Percentiles rank a stretch among this genome's conserved stretches.
These are phyloP conservation scores for Sugiyamaella xylanicola DNA, from an alignment of 1,139 yeast species.

Conservation along the genomic window DNA sequence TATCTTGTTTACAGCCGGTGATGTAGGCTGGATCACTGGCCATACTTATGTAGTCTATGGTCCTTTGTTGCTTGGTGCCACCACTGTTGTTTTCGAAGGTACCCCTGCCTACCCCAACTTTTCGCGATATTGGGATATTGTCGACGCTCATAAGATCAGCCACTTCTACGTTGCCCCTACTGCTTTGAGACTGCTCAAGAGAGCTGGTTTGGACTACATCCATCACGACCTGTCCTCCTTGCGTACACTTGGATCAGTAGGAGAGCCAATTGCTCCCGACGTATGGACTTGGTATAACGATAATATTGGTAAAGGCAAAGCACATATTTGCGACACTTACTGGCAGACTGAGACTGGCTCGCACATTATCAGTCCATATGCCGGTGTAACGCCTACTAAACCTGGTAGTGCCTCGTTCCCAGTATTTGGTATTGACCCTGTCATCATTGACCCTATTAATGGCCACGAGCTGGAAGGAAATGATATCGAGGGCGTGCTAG, in stretches of 20 bases:
- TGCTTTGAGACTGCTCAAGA: slow-evolving; percentile 90
- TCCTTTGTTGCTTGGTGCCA: slow-evolving; percentile 84
- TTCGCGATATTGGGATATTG: slow-evolving; percentile 96
- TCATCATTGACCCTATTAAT: slow-evolving; percentile 86
- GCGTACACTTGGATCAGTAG: slow-evolving; percentile 96
- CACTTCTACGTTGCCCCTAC: slow-evolving; percentile 99
- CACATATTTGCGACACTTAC: slow-evolving; percentile 90
- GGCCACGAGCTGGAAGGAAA: slow-evolving; percentile 84
- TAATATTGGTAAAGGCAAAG: slow-evolving; percentile 83
- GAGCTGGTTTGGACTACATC: slow-evolving; percentile 88
- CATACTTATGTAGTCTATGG: slow-evolving; percentile 96
- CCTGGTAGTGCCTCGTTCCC: slow-evolving; percentile 98
- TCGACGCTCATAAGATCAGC: slow-evolving; percentile 89
- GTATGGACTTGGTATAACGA: slow-evolving; percentile 98
- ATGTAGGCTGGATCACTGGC: slow-evolving; percentile 99
- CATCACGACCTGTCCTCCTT: slow-evolving; percentile 87
- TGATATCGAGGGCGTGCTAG: slow-evolving; percentile 95
- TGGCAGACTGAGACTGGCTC: slow-evolving; percentile 99
- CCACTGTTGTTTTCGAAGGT: slow-evolving; percentile 93
- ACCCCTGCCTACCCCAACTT: slow-evolving; percentile 97
- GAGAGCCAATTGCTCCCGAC: slow-evolving; percentile 98
- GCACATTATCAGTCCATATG: slow-evolving; percentile 91
- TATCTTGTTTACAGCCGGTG: slow-evolving; percentile 94
- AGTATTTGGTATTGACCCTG: slow-evolving; percentile 90
- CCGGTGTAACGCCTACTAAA: slow-evolving; percentile 92